These are phyloP conservation scores for Fusarium heterosporum DNA, from an alignment of 2,329 filamentous ascomycete species.

Conservation along the genomic window DNA sequence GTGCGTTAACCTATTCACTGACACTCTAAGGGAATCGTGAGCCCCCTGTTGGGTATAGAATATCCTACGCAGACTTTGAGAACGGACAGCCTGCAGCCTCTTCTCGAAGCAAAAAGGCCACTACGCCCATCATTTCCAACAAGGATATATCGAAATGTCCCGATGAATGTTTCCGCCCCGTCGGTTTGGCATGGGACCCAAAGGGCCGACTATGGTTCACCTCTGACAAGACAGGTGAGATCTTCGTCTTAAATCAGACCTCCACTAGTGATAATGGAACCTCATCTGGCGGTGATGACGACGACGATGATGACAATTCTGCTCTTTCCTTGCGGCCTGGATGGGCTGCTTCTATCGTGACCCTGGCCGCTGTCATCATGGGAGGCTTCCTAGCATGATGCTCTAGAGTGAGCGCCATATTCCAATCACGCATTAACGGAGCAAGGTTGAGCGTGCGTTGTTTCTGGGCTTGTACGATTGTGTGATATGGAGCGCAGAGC, in stretches of 20 bases:
- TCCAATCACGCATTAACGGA: background rate
- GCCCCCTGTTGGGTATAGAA: conserved; percentile 60
- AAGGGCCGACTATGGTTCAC: conserved; percentile 70
- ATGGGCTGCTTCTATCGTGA: conserved; percentile 42
- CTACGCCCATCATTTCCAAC: conserved; percentile 67
- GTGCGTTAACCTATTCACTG: background rate
- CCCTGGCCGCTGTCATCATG: conserved; percentile 45
- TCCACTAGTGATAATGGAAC: conserved; percentile 10
- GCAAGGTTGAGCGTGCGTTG: conserved; percentile 2
- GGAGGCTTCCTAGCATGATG: conserved; percentile 48
- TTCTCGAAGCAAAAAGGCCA: conserved; percentile 59
- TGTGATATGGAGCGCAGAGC: background rate
- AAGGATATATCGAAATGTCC: conserved; percentile 65
- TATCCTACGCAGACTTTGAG: conserved; percentile 57
- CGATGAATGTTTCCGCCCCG: conserved; percentile 70
- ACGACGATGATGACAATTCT: conserved; percentile 33
- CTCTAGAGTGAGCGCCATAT: background rate
- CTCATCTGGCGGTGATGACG: conserved; percentile 4
- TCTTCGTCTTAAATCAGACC: conserved; percentile 63
- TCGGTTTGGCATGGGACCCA: conserved; percentile 65
- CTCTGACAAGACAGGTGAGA: conserved; percentile 73
- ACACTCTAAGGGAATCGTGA: conserved; percentile 55
- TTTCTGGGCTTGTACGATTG: background rate
- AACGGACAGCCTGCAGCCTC: conserved; percentile 56
- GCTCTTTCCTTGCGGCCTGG: conserved; percentile 38